These are phyloP conservation scores for Marsdenia floribunda DNA, from an alignment of 257 asterid species.

Conservation along the genomic window DNA sequence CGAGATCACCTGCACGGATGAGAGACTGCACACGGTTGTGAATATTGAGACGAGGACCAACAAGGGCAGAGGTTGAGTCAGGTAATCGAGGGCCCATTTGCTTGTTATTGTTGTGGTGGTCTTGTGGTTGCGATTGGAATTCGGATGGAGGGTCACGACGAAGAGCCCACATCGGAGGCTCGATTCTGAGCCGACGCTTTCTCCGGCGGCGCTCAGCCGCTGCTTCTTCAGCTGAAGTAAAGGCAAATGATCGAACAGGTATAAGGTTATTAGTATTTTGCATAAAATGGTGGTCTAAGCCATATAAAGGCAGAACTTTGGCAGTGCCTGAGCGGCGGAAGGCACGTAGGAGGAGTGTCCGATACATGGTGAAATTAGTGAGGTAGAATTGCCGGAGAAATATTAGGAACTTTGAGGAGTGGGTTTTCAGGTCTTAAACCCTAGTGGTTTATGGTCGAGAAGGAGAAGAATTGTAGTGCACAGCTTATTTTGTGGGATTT, in stretches of 20 bases:
- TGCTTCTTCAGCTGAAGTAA: constrained; percentile 85
- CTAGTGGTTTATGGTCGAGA: background rate
- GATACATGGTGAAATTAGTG: constrained; percentile 24
- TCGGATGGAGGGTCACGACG: constrained; percentile 45
- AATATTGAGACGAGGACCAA: constrained; percentile 72
- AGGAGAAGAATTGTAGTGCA: background rate
- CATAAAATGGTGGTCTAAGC: constrained; percentile 18
- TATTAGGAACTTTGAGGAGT: background rate
- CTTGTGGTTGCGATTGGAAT: constrained; percentile 18
- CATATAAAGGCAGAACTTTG: constrained; percentile 6
- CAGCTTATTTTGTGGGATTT: background rate
- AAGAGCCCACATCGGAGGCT: constrained; percentile 77
- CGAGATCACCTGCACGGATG: constrained; percentile 83
- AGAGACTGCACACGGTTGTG: constrained; percentile 94
- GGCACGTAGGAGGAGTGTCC: constrained; percentile 43
- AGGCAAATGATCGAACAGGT: constrained; percentile 47
- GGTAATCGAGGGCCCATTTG: constrained; percentile 59
- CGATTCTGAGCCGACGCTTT: constrained; percentile 81
- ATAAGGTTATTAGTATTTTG: constrained; percentile 27
- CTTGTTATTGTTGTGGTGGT: constrained; percentile 7
- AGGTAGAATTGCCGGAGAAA: background rate
- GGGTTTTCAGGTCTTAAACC: background rate
- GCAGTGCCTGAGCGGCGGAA: constrained; percentile 36
- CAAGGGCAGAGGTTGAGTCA: constrained; percentile 66
- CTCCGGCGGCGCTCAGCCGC: constrained; percentile 89